Percentiles rank a stretch among this genome's conserved stretches.
These are phyloP conservation scores for Pharnaceum exiguum DNA, from an alignment of 148 eudicot species.

Conservation along the genomic window DNA sequence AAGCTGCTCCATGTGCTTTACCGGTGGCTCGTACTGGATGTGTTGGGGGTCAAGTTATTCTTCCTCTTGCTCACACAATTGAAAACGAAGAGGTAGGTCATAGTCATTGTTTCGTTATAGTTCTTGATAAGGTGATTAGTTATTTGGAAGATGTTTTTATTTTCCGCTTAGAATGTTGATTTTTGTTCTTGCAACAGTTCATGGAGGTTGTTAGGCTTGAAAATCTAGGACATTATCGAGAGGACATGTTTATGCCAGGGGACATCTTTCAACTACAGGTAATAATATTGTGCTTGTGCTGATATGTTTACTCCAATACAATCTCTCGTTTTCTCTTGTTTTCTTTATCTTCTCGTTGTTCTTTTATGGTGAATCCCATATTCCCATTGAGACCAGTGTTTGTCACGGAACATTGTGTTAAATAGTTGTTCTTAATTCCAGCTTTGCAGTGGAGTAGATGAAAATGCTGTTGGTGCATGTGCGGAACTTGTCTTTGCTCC, in stretches of 20 bases:
- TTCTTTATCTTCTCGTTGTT: no score
- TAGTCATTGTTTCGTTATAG: background rate
- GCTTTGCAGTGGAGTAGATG: conserved; percentile 88
- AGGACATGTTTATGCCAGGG: conserved; percentile 72
- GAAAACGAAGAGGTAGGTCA: conserved; percentile 84
- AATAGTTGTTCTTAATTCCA: conserved; percentile 18
- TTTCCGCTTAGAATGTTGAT: background rate
- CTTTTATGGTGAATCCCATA: no score
- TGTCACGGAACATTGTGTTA: background rate
- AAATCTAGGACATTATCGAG: conserved; percentile 65
- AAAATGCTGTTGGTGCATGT: conserved; percentile 70
- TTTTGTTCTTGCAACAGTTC: conserved; percentile 41
- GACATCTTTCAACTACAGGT: conserved; percentile 87
- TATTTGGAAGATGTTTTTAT: background rate
- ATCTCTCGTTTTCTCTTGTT: no score
- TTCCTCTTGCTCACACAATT: conserved; percentile 88
- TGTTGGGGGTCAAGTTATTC: conserved; percentile 79
- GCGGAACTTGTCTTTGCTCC: conserved; percentile 91
- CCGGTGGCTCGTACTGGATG: conserved; percentile 67
- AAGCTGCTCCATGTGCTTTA: conserved; percentile 66
- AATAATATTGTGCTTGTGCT: conserved; percentile 14
- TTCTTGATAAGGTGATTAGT: no score
- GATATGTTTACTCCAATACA: background rate
- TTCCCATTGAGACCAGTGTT: no score
- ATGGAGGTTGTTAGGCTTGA: conserved; percentile 94